phyloP scores from a whole-genome alignment of 441 rosid species.

The Brassica balearica region DNA sequence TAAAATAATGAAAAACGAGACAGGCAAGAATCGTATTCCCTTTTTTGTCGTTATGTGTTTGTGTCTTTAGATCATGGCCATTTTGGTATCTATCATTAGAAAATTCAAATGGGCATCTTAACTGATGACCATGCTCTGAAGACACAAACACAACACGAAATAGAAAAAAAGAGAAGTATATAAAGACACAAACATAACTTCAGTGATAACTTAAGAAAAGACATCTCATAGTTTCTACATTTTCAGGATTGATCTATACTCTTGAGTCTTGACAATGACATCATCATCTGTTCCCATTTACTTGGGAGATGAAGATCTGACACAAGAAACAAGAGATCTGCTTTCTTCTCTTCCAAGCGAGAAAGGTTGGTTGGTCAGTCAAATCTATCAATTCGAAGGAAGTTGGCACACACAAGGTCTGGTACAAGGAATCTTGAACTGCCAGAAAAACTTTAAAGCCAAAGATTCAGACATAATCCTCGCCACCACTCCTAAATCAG shows the following conservation, averaged over 20 bases:
- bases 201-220: constrained; percentile 13
- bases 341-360: constrained; percentile 52
- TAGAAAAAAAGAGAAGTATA: background rate
- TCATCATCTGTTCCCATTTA: constrained; percentile 39
- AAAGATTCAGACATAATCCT: constrained; percentile 53
- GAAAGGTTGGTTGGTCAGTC: constrained; percentile 51
- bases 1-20: background rate
- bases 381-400: constrained; percentile 52
- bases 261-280: constrained; percentile 23
- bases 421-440: constrained; percentile 44
- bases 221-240: background rate
- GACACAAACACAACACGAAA: background rate
- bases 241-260: background rate
- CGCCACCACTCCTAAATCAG: constrained; percentile 60
- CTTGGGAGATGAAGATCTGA: constrained; percentile 44
- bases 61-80: background rate
- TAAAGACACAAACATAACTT: background rate
- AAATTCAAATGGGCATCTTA: background rate
- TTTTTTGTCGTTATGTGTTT: no score
- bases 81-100: background rate
- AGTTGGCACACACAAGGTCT: constrained; percentile 49
- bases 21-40: no score
- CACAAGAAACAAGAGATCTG: constrained; percentile 49
- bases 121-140: background rate
- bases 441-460: constrained; percentile 55